phyloP scores from a whole-genome alignment of 805 yeast species.

The Starmerella bombi region DNA sequence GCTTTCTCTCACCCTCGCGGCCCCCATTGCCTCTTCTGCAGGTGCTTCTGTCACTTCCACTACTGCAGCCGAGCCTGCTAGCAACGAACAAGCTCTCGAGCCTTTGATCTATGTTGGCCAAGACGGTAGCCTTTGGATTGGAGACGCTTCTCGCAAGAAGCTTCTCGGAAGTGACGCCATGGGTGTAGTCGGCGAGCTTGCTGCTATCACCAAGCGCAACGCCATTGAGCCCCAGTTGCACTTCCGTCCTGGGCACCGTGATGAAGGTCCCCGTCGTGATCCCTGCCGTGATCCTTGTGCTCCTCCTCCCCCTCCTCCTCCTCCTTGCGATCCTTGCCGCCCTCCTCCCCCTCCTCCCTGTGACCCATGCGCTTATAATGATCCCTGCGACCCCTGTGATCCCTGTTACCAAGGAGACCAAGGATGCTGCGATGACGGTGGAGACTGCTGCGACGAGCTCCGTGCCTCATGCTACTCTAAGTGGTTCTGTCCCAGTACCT shows the following conservation, averaged over 20 bases:
- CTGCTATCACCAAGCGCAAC: neutral
- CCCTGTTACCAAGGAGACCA: slow-evolving; percentile 2
- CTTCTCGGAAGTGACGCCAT: slow-evolving; percentile 3
- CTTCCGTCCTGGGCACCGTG: slow-evolving; percentile 3
- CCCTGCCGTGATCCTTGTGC: slow-evolving; percentile 5
- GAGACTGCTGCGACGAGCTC: slow-evolving; percentile 8
- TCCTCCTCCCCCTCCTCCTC: neutral
- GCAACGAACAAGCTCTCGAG: neutral
- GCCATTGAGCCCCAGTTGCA: slow-evolving; percentile 8
- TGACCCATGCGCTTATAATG: slow-evolving; percentile 3
- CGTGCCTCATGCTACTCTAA: slow-evolving; percentile 11
- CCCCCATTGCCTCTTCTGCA: slow-evolving; percentile 6
- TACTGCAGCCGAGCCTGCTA: neutral
- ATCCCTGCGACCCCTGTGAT: slow-evolving; percentile 4
- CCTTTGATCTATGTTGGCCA: slow-evolving; percentile 10
- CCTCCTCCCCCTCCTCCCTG: too few species aligned
- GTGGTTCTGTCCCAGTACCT: slow-evolving; percentile 16
- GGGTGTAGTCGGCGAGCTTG: neutral
- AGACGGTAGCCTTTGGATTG: slow-evolving; percentile 16
- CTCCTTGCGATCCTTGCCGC: slow-evolving; percentile 2
- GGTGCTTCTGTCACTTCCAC: neutral
- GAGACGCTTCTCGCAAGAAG: slow-evolving; percentile 5
- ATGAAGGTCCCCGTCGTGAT: neutral
- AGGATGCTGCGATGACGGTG: neutral
- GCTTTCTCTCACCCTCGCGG: slow-evolving; percentile 13